Conservation (phyloP, 2,329 filamentous ascomycete genomes). For the Aspergillus udagawae region DNA sequence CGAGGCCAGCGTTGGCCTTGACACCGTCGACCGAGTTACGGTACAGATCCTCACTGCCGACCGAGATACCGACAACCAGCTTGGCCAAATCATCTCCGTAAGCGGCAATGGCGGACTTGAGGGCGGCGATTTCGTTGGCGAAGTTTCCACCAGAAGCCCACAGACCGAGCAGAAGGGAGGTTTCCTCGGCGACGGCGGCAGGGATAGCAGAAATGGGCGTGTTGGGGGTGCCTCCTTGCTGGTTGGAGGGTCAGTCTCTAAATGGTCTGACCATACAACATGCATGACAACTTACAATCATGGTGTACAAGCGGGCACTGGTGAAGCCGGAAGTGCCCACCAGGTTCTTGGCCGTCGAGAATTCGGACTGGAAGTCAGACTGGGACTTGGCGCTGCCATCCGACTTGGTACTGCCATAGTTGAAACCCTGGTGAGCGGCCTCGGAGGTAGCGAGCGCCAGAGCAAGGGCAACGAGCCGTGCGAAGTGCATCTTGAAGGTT, state of each 20-base stretch:
- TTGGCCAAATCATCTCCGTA: slow-evolving; percentile 61
- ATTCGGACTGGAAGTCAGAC: slow-evolving; percentile 42
- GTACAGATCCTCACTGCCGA: slow-evolving; percentile 85
- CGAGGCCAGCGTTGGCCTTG: slow-evolving; percentile 58
- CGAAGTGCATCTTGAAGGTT: slow-evolving; percentile 29
- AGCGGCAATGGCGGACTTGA: slow-evolving; percentile 63
- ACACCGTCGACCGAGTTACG: slow-evolving; percentile 69
- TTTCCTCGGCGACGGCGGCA: slow-evolving; percentile 77
- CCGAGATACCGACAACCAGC: slow-evolving; percentile 71
- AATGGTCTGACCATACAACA: too few species aligned
- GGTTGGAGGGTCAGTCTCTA: slow-evolving; percentile 2
- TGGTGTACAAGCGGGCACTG: slow-evolving; percentile 57
- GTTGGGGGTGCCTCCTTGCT: slow-evolving; percentile 54
- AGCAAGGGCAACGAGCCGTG: slow-evolving; percentile 31
- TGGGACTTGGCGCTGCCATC: slow-evolving; percentile 41
- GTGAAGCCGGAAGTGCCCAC: slow-evolving; percentile 40
- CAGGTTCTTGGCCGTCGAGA: slow-evolving; percentile 34
- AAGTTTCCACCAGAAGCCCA: slow-evolving; percentile 75
- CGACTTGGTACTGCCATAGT: slow-evolving; percentile 42
- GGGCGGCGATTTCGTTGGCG: slow-evolving; percentile 68
- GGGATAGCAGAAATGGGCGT: slow-evolving; percentile 69
- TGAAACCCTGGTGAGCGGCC: slow-evolving; percentile 45
- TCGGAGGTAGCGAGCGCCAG: slow-evolving; percentile 31
- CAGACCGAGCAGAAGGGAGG: slow-evolving; percentile 73
- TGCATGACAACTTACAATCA: slow-evolving; percentile 42